phyloP scores from a whole-genome alignment of 805 yeast species.

The Groenewaldozyma salmanticensis region DNA sequence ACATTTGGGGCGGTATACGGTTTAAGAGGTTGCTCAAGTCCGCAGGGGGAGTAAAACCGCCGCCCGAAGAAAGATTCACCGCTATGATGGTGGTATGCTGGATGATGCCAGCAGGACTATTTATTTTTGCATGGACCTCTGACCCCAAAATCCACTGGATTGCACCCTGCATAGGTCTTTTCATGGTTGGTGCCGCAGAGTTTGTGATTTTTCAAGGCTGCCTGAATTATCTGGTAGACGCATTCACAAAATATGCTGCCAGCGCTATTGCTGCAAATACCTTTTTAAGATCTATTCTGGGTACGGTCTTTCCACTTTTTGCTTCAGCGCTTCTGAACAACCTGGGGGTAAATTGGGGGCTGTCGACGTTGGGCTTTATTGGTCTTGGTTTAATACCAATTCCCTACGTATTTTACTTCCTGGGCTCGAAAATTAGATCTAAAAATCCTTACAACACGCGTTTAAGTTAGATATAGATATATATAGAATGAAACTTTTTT shows the following conservation, averaged over 20 bases:
- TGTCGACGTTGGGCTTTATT: slow-evolving; percentile 41
- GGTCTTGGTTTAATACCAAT: slow-evolving; percentile 44
- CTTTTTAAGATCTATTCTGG: slow-evolving; percentile 47
- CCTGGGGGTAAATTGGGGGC: slow-evolving; percentile 46
- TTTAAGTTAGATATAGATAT: too few relatives aligned
- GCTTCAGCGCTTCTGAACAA: slow-evolving; percentile 42
- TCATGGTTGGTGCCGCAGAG: slow-evolving; percentile 43
- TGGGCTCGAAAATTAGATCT: slow-evolving; percentile 34
- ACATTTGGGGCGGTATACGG: slow-evolving; percentile 27
- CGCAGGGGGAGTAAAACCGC: slow-evolving; percentile 33
- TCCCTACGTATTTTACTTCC: slow-evolving; percentile 44
- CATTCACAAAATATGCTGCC: slow-evolving; percentile 49
- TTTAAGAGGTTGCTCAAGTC: slow-evolving; percentile 23
- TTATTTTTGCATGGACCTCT: slow-evolving; percentile 58
- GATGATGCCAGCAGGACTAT: slow-evolving; percentile 44
- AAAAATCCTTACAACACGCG: slow-evolving; percentile 23
- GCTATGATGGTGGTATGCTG: slow-evolving; percentile 40
- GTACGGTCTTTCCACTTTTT: slow-evolving; percentile 53
- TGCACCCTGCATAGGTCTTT: slow-evolving; percentile 49
- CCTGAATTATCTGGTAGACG: slow-evolving; percentile 51
- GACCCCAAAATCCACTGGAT: slow-evolving; percentile 36
- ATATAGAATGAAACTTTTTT: too few relatives aligned
- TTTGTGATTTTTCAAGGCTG: slow-evolving; percentile 49
- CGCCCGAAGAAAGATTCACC: slow-evolving; percentile 52
- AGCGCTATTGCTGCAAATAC: slow-evolving; percentile 59